These are phyloP conservation scores for Saturnispora sanitii DNA, from an alignment of 805 yeast species.

Conservation along the genomic window DNA sequence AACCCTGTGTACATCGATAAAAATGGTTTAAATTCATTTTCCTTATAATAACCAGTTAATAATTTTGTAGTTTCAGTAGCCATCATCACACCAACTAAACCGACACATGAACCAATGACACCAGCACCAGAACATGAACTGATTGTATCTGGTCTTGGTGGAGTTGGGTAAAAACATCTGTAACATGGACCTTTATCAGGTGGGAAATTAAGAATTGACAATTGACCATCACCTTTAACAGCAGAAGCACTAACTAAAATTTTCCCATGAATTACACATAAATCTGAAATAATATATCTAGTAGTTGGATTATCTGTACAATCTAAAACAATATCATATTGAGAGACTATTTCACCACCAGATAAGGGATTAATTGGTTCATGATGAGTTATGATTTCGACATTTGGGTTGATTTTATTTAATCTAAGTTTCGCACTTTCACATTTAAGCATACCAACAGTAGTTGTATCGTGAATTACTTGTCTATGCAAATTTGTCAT, in stretches of 20 bases:
- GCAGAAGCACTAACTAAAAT: constrained; percentile 91
- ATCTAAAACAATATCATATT: constrained; percentile 73
- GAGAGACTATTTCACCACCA: constrained; percentile 50
- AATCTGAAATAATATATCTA: constrained; percentile 80
- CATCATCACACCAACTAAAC: constrained; percentile 80
- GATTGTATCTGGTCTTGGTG: constrained; percentile 78
- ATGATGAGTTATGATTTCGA: constrained; percentile 43
- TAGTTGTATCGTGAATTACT: constrained; percentile 59
- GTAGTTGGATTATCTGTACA: constrained; percentile 92
- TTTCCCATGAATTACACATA: constrained; percentile 54
- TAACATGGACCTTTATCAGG: constrained; percentile 75
- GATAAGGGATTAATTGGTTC: constrained; percentile 43
- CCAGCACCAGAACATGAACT: constrained; percentile 90
- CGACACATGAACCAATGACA: constrained; percentile 93
- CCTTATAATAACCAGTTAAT: constrained; percentile 43
- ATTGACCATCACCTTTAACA: constrained; percentile 82
- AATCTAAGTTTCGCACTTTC: constrained; percentile 63
- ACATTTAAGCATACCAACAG: constrained; percentile 64
- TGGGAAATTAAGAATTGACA: constrained; percentile 59
- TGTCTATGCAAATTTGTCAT: constrained; percentile 83
- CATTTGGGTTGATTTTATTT: constrained; percentile 54
- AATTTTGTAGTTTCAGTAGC: constrained; percentile 81
- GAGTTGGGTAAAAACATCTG: constrained; percentile 83
- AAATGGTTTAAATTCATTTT: constrained; percentile 54
- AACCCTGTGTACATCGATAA: constrained; percentile 59